Conservation (phyloP, 163 green algal species). For the Chlamydomonas reinhardtii region DNA sequence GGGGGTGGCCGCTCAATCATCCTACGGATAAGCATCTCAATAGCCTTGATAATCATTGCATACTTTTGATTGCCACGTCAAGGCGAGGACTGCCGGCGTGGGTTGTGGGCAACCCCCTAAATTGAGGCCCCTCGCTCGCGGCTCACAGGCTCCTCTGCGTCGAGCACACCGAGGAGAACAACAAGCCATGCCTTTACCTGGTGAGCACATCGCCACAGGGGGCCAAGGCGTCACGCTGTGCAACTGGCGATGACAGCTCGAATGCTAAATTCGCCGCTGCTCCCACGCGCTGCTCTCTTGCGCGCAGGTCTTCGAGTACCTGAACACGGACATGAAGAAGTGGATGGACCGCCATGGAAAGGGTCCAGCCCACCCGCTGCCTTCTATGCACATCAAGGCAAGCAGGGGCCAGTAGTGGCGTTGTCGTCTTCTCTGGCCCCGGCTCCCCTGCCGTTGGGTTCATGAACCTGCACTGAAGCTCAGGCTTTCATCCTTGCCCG, state of each 20-base stretch:
- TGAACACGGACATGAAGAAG: constrained; percentile 99
- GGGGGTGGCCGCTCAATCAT: too few relatives aligned
- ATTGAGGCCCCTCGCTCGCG: too few relatives aligned
- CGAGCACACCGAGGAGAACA: constrained; percentile 97
- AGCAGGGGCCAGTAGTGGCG: background rate
- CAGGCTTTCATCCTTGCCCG: too few relatives aligned
- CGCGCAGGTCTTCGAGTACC: constrained; percentile 96
- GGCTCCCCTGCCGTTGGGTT: too few relatives aligned
- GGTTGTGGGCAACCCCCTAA: too few relatives aligned
- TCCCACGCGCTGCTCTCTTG: background rate
- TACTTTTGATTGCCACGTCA: too few relatives aligned
- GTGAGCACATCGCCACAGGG: constrained; percentile 56
- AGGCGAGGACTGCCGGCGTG: too few relatives aligned
- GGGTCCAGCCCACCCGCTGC: constrained; percentile 85
- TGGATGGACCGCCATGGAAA: constrained; percentile 98
- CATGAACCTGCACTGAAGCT: background rate
- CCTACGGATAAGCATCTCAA: too few relatives aligned
- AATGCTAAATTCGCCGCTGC: background rate
- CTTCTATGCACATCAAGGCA: constrained; percentile 86
- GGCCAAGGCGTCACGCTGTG: too few relatives aligned
- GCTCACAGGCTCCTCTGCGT: constrained; percentile 92
- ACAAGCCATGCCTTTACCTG: constrained; percentile 97
- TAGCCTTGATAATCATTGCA: too few relatives aligned
- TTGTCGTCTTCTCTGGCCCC: too few relatives aligned
- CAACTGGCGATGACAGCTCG: too few relatives aligned